Evolutionary conservation across 192 early-diverging fungal genomes (phyloP).

Genomic region (Coemansia sp.): DNA sequence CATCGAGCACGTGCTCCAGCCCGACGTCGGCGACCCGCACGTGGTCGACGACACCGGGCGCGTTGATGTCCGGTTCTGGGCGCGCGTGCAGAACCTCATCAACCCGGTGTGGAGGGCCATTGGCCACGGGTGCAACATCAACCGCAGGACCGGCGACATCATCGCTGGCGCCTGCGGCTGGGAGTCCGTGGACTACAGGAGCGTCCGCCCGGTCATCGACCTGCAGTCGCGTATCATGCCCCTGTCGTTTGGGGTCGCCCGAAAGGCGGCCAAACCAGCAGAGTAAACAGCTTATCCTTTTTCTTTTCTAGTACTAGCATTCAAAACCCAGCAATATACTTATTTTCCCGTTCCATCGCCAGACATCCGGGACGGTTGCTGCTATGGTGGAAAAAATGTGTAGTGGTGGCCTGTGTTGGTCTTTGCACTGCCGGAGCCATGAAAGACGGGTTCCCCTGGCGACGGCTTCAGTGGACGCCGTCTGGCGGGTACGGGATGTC

Average conservation of each 20-base stretch:
- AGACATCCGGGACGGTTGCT: too few species aligned
- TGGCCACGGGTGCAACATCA: conserved; percentile 39
- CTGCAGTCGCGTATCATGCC: conserved; percentile 44
- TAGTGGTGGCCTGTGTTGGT: too few species aligned
- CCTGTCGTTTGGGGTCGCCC: conserved; percentile 46
- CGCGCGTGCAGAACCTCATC: conserved; percentile 34
- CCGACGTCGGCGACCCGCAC: conserved; percentile 17
- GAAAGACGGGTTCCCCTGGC: too few species aligned
- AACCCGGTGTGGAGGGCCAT: conserved; percentile 30
- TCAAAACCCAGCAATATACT: not conserved
- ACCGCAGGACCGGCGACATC: conserved; percentile 33
- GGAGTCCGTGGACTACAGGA: conserved; percentile 38
- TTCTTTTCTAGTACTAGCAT: not conserved
- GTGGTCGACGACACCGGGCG: conserved; percentile 37
- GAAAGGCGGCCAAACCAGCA: conserved; percentile 15
- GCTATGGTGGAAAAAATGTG: too few species aligned
- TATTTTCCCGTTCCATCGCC: too few species aligned
- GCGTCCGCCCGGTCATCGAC: conserved; percentile 35
- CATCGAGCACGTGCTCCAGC: conserved; percentile 50
- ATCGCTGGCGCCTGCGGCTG: conserved; percentile 30
- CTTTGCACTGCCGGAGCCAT: too few species aligned
- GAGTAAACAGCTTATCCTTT: not conserved
- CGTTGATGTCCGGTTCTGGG: conserved; percentile 38
- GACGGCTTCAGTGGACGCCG: conserved; percentile 20
- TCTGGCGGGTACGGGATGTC: conserved; percentile 57